phyloP scores from a whole-genome alignment of 306 rosid species.

The Datisca glomerata region DNA sequence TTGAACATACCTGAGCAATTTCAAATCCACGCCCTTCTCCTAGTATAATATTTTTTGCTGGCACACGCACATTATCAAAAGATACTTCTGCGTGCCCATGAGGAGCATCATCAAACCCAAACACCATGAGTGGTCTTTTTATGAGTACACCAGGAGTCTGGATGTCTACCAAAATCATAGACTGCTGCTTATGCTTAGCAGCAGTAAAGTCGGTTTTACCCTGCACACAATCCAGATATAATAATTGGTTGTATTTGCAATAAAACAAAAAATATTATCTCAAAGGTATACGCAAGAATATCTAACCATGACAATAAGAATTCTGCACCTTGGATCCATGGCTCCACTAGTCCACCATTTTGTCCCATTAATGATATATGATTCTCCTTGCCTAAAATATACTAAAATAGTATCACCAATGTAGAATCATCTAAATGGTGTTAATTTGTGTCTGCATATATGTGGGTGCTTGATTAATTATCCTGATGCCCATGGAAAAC shows the following conservation, averaged over 20 bases:
- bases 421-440: no score
- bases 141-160: constrained; percentile 67
- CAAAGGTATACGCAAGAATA: constrained; percentile 19
- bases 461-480: no score
- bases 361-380: constrained; percentile 69
- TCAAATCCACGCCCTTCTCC: constrained; percentile 99
- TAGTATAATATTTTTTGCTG: constrained; percentile 59
- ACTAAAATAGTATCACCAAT: no score
- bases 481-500: no score
- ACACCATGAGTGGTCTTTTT: constrained; percentile 76
- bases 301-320: constrained; percentile 91
- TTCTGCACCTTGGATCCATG: constrained; percentile 92
- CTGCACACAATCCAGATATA: constrained; percentile 35
- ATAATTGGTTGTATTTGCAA: no score
- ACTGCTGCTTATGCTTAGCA: constrained; percentile 73
- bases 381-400: constrained; percentile 64
- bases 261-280: background rate
- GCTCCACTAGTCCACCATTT: constrained; percentile 99
- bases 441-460: no score
- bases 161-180: constrained; percentile 90
- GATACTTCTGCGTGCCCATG: constrained; percentile 90
- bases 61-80: constrained; percentile 70
- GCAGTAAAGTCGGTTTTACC: constrained; percentile 94
- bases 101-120: constrained; percentile 97
- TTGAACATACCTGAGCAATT: constrained; percentile 75